Evolutionary conservation across 2,329 filamentous ascomycete genomes (phyloP).

Genomic region (Didymella arachidicola): DNA sequence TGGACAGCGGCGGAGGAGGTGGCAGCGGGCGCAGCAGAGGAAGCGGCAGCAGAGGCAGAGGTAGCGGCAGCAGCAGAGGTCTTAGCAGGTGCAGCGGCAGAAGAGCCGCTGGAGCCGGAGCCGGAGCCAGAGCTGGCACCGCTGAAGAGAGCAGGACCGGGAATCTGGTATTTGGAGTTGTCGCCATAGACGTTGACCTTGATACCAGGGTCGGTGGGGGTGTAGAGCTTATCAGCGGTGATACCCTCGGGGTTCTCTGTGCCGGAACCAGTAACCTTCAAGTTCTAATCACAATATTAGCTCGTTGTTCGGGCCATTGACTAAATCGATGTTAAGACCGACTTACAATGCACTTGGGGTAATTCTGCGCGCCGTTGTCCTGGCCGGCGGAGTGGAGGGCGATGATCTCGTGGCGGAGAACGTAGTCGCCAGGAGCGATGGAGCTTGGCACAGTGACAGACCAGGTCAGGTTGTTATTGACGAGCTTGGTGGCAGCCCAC

Average conservation of each 20-base stretch:
- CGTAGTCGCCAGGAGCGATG: slow-evolving; percentile 64
- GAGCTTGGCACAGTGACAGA: slow-evolving; percentile 60
- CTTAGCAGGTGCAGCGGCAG: slow-evolving; percentile 20
- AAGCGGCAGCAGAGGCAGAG: slow-evolving; percentile 2
- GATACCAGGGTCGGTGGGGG: slow-evolving; percentile 64
- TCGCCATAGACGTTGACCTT: slow-evolving; percentile 65
- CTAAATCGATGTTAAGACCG: neutral
- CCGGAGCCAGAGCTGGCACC: slow-evolving; percentile 28
- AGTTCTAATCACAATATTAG: slow-evolving; percentile 50
- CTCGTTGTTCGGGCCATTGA: neutral
- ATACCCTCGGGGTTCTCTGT: slow-evolving; percentile 57
- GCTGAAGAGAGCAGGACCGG: slow-evolving; percentile 56
- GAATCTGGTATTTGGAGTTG: slow-evolving; percentile 57
- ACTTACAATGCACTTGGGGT: slow-evolving; percentile 52
- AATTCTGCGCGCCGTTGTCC: slow-evolving; percentile 55
- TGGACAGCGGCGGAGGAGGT: slow-evolving; percentile 14
- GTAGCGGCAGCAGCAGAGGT: slow-evolving; percentile 14
- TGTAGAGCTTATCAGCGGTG: slow-evolving; percentile 64
- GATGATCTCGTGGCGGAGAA: slow-evolving; percentile 67
- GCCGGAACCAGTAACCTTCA: slow-evolving; percentile 64
- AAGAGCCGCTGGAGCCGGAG: slow-evolving; percentile 16
- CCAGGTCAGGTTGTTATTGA: slow-evolving; percentile 58
- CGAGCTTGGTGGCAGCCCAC: slow-evolving; percentile 65
- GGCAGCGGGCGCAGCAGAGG: slow-evolving; percentile 13
- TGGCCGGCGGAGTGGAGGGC: slow-evolving; percentile 64